These are phyloP conservation scores for Tetrastigma voinierianum DNA, from an alignment of 164 flowering plant genomes.

Conservation along the genomic window DNA sequence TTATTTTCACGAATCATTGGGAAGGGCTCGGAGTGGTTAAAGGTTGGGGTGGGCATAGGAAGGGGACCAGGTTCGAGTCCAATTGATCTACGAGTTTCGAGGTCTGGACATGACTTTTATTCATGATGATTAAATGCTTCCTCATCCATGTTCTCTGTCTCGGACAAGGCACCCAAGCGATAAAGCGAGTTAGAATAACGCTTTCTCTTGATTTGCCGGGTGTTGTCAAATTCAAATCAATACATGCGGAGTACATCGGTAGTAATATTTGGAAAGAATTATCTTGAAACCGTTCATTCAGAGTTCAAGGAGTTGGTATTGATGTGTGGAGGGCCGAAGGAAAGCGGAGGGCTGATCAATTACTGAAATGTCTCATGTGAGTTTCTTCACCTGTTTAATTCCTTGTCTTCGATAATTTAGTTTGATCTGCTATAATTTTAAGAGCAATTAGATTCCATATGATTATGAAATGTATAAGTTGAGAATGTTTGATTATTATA, in stretches of 20 bases:
- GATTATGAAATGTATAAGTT: not conserved
- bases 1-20: no score
- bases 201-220: conserved; percentile 39
- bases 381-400: conserved; percentile 16
- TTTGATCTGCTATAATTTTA: not conserved
- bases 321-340: conserved; percentile 88
- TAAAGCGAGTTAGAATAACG: not conserved
- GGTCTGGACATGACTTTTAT: not conserved
- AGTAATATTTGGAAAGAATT: conserved; percentile 55
- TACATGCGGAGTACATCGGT: conserved; percentile 43
- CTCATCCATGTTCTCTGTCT: not conserved
- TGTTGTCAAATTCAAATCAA: conserved; percentile 67
- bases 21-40: no score
- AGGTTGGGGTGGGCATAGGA: no score
- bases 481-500: not conserved
- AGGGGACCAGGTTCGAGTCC: no score
- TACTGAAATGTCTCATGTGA: conserved; percentile 61
- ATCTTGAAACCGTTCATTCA: conserved; percentile 53
- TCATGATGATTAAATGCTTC: not conserved
- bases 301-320: conserved; percentile 80
- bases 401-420: not conserved
- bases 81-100: no score
- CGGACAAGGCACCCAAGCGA: no score
- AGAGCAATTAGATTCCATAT: not conserved
- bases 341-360: conserved; percentile 58